phyloP scores from a whole-genome alignment of 2,329 filamentous ascomycete genomes.

The Paramyrothecium sp. region DNA sequence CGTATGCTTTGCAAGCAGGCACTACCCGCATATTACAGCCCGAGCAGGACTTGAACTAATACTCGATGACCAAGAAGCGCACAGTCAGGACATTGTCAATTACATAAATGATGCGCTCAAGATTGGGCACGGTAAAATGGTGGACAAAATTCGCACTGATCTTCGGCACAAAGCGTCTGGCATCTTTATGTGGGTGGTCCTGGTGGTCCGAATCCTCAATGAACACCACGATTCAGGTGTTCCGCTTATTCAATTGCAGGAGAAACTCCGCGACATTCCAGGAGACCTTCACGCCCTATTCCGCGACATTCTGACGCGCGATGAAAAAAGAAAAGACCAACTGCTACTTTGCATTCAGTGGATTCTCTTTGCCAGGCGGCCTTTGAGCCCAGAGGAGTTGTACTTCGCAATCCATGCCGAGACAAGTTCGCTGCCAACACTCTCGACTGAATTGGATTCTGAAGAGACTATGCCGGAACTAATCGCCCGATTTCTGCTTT shows the following conservation, averaged over 20 bases:
- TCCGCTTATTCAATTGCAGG: slow-evolving; percentile 13
- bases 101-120: slow-evolving; percentile 15
- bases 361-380: slow-evolving; percentile 47
- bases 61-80: slow-evolving; percentile 33
- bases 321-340: slow-evolving; percentile 20
- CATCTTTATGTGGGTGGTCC: slow-evolving; percentile 42
- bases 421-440: no score
- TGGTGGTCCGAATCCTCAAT: slow-evolving; percentile 38
- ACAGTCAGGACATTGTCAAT: slow-evolving; percentile 13
- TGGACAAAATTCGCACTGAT: slow-evolving; percentile 4
- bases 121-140: background rate
- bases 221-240: slow-evolving; percentile 25
- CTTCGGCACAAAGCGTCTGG: slow-evolving; percentile 35
- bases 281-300: no score
- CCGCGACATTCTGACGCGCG: no score
- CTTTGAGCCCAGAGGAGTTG: slow-evolving; percentile 41
- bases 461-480: background rate
- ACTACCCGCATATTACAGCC: slow-evolving; percentile 40
- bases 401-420: slow-evolving; percentile 27
- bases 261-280: no score
- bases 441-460: background rate
- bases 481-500: background rate
- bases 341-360: slow-evolving; percentile 47
- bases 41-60: slow-evolving; percentile 21
- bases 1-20: slow-evolving; percentile 43